phyloP scores from a whole-genome alignment of 78 protist species.

The Polysphondylium violaceum region DNA sequence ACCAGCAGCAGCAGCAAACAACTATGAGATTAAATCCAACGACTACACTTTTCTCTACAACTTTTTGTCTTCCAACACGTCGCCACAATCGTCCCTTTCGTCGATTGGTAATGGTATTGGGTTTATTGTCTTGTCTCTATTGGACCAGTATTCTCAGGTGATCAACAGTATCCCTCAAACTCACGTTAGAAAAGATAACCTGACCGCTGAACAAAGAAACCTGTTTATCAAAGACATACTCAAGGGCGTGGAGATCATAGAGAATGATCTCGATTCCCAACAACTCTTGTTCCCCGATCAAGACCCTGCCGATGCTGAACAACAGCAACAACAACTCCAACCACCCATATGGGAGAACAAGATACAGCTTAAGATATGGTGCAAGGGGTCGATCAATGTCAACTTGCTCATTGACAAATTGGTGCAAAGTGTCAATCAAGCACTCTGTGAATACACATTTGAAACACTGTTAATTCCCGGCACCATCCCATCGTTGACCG shows the following conservation, averaged over 20 bases:
- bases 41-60: conserved; percentile 69
- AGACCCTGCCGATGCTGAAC: neutral
- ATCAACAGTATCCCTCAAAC: neutral
- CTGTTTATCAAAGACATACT: conserved; percentile 2
- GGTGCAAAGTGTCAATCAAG: conserved; percentile 44
- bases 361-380: conserved; percentile 59
- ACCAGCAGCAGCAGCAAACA: neutral
- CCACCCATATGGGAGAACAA: neutral
- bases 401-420: conserved; percentile 35
- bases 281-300: neutral
- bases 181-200: neutral
- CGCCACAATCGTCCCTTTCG: conserved; percentile 26
- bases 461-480: conserved; percentile 34
- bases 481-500: neutral
- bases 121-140: neutral
- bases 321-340: neutral
- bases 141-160: neutral
- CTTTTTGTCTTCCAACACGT: conserved; percentile 34
- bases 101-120: conserved; percentile 73
- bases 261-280: neutral
- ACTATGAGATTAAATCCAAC: conserved; percentile 33
- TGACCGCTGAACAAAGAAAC: neutral
- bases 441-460: conserved; percentile 53
- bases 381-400: conserved; percentile 47
- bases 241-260: conserved; percentile 20